phyloP scores from a whole-genome alignment of 345 rosid species.

The Crucihimalaya himalaica region DNA sequence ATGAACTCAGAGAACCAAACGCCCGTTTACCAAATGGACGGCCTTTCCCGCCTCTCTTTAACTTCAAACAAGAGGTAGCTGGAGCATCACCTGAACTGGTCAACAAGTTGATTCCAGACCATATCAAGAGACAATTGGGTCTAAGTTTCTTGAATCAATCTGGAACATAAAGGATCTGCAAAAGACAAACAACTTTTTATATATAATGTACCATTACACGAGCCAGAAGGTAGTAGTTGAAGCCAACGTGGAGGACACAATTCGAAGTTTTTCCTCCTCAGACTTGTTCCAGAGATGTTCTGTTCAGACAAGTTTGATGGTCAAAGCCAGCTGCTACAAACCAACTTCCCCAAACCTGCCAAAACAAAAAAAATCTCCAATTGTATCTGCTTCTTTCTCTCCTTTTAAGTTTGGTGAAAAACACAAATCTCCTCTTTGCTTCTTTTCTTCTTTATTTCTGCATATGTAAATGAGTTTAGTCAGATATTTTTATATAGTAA shows the following conservation, averaged over 20 bases:
- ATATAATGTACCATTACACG: conserved; percentile 39
- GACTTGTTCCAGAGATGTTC: conserved; percentile 16
- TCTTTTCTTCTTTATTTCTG: conserved; percentile 19
- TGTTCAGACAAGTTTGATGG: conserved; percentile 23
- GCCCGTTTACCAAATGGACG: conserved; percentile 63
- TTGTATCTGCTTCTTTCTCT: conserved; percentile 28
- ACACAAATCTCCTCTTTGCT: conserved; percentile 13
- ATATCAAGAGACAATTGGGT: conserved; percentile 77
- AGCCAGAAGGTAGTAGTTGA: conserved; percentile 26
- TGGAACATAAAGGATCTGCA: conserved; percentile 50
- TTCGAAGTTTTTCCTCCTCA: conserved; percentile 12
- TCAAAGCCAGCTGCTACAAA: conserved; percentile 17
- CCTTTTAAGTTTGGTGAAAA: conserved; percentile 27
- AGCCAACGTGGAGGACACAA: conserved; percentile 23
- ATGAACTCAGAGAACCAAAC: conserved; percentile 65
- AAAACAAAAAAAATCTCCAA: conserved; percentile 19
- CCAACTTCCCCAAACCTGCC: conserved; percentile 25
- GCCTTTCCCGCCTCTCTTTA: conserved; percentile 61
- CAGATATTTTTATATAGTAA: conserved; percentile 37
- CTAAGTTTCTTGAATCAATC: conserved; percentile 68
- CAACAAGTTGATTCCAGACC: conserved; percentile 83
- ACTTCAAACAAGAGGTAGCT: conserved; percentile 73
- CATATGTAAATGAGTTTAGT: conserved; percentile 41
- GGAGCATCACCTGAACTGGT: conserved; percentile 80
- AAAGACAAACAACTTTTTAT: conserved; percentile 15